phyloP scores from a whole-genome alignment of 257 asterid species.

The Marsdenia floribunda region DNA sequence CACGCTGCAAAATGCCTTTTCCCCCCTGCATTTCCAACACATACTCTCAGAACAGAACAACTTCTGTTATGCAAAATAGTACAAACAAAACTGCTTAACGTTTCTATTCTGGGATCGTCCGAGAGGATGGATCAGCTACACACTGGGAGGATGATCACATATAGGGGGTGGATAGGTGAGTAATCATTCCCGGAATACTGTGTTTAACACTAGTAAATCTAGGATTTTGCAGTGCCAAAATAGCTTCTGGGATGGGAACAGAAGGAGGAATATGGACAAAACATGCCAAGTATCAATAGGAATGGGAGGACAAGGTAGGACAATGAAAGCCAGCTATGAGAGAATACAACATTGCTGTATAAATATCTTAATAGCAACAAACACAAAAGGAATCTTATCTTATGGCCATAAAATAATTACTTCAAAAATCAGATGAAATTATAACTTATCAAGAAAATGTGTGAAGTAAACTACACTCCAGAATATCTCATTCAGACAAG shows the following conservation, averaged over 20 bases:
- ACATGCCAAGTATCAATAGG: slow-evolving; percentile 2
- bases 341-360: slow-evolving; percentile 4
- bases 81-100: too few relatives aligned
- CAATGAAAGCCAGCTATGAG: slow-evolving; percentile 9
- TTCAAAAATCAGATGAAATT: too few relatives aligned
- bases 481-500: slow-evolving; percentile 6
- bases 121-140: too few relatives aligned
- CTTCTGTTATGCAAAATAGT: neutral
- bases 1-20: slow-evolving; percentile 72
- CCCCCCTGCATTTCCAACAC: slow-evolving; percentile 54
- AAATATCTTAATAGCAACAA: neutral
- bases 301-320: neutral
- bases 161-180: too few relatives aligned
- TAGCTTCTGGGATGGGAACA: neutral
- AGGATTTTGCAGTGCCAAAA: too few relatives aligned
- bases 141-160: too few relatives aligned
- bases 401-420: too few relatives aligned
- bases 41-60: neutral
- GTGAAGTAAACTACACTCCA: neutral
- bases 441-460: too few relatives aligned
- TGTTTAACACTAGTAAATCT: too few relatives aligned
- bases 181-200: too few relatives aligned
- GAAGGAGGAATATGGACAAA: neutral
- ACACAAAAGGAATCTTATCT: too few relatives aligned
- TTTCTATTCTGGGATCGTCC: too few relatives aligned